Conservation (phyloP, 805 yeast species). For the Ogataea neopini region DNA sequence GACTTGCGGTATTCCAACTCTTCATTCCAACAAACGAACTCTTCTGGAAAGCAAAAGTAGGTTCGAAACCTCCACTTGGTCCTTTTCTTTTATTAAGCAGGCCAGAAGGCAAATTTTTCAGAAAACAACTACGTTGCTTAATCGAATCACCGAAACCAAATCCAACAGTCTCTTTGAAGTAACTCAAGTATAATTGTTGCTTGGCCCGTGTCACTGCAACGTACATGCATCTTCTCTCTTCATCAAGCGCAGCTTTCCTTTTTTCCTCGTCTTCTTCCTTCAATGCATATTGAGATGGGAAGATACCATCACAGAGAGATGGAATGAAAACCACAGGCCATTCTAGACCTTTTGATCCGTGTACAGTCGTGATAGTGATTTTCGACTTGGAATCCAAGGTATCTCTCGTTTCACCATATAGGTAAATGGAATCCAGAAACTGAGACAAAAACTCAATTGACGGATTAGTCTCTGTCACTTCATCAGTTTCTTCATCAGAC, state of each 20-base stretch:
- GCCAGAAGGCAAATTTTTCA: constrained; percentile 10
- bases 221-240: constrained; percentile 82
- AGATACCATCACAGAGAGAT: constrained; percentile 61
- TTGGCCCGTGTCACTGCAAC: constrained; percentile 90
- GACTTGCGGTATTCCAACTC: not conserved
- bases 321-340: constrained; percentile 93
- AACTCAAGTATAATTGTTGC: constrained; percentile 29
- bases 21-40: not conserved
- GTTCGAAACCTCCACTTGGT: not conserved
- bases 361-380: constrained; percentile 71
- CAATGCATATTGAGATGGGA: constrained; percentile 59
- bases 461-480: constrained; percentile 20
- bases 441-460: constrained; percentile 26
- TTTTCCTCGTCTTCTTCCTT: constrained; percentile 27
- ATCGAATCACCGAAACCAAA: constrained; percentile 17
- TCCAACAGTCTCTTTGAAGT: constrained; percentile 20
- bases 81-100: constrained; percentile 2
- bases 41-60: not conserved
- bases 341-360: constrained; percentile 90
- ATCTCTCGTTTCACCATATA: constrained; percentile 29
- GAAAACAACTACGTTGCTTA: constrained; percentile 13
- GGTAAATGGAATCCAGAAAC: constrained; percentile 35
- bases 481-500: constrained; percentile 23
- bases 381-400: constrained; percentile 17
- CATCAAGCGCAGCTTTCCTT: constrained; percentile 47